Conservation (phyloP, 2,329 filamentous ascomycete genomes). For the Microdochium bolleyi region DNA sequence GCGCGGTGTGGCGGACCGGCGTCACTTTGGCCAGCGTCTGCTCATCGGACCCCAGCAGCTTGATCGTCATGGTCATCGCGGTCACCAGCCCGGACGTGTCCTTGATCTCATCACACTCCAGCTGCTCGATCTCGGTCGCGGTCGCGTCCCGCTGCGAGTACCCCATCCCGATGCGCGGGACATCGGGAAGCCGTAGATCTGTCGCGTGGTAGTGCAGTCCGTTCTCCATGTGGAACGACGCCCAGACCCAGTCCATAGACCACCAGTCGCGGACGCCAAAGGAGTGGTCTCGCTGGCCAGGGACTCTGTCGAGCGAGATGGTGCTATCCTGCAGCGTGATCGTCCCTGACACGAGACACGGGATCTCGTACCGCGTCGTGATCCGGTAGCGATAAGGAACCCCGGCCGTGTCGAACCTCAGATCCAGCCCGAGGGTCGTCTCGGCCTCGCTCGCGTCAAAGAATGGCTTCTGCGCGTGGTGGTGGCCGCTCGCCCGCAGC, state of each 20-base stretch:
- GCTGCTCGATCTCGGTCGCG: not conserved
- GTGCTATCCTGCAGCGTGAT: not conserved
- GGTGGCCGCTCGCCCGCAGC: not conserved
- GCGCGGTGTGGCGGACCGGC: not conserved
- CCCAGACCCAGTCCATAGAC: slow-evolving; percentile 1
- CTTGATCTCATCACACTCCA: not conserved
- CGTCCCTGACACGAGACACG: not conserved
- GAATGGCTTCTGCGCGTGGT: not conserved
- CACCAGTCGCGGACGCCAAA: not conserved
- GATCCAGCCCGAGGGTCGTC: not conserved
- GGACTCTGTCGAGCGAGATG: not conserved
- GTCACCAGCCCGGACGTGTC: not conserved
- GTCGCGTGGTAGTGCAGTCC: not conserved
- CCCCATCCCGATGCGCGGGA: not conserved
- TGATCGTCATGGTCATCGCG: not conserved
- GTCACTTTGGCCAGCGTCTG: not conserved
- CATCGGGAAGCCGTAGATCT: not conserved
- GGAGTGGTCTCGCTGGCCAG: not conserved
- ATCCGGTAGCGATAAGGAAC: not conserved
- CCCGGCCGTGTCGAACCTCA: not conserved
- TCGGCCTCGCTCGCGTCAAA: not conserved
- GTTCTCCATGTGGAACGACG: not conserved
- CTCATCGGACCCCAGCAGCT: not conserved
- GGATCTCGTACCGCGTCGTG: not conserved
- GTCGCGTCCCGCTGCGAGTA: not conserved